phyloP scores from a whole-genome alignment of 306 rosid species.

The Calophaca sinica region DNA sequence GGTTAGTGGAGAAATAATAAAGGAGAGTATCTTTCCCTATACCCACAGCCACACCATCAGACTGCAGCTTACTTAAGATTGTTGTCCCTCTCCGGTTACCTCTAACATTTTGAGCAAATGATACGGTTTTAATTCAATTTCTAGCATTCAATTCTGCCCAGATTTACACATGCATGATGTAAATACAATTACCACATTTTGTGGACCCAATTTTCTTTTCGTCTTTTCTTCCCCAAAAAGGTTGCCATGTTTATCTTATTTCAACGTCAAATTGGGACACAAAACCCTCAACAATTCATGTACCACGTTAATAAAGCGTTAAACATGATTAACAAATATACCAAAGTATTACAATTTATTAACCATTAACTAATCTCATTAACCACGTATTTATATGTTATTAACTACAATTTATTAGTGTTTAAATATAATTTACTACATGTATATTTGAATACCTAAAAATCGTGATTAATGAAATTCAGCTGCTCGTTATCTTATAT shows the following conservation, averaged over 20 bases:
- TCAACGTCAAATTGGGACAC: too few relatives aligned
- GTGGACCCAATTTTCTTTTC: slow-evolving; percentile 32
- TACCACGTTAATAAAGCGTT: too few relatives aligned
- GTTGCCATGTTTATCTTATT: not conserved
- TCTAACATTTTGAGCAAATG: slow-evolving; percentile 30
- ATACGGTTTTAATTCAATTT: slow-evolving; percentile 21
- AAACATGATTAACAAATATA: too few relatives aligned
- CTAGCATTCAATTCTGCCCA: slow-evolving; percentile 49
- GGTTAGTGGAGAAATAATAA: slow-evolving; percentile 52
- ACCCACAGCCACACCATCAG: not conserved
- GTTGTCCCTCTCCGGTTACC: slow-evolving; percentile 38
- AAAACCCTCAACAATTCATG: too few relatives aligned
- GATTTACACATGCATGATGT: slow-evolving; percentile 48
- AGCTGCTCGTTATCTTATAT: too few relatives aligned
- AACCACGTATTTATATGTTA: too few relatives aligned
- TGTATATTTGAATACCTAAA: too few relatives aligned
- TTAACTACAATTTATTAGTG: too few relatives aligned
- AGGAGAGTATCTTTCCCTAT: slow-evolving; percentile 39
- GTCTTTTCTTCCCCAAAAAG: not conserved
- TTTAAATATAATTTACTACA: too few relatives aligned
- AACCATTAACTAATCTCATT: too few relatives aligned
- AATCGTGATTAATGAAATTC: too few relatives aligned
- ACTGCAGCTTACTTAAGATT: slow-evolving; percentile 55
- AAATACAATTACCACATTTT: slow-evolving; percentile 7
- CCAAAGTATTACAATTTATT: too few relatives aligned